Evolutionary conservation across 2,329 filamentous ascomycete species (phyloP).

Genomic region (Aspergillus udagawae): DNA sequence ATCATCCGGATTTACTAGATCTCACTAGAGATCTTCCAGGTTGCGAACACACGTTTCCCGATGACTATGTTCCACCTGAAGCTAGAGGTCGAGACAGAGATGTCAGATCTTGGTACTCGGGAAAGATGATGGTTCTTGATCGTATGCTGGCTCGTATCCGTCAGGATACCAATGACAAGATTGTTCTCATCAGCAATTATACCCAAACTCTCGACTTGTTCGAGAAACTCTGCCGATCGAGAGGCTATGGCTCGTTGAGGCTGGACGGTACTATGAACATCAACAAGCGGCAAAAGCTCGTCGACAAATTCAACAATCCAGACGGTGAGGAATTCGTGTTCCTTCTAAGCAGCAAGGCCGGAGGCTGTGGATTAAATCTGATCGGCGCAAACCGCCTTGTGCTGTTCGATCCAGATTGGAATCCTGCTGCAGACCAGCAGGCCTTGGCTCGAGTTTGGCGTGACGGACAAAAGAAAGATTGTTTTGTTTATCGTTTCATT

Average conservation of each 20-base stretch:
- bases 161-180: constrained; percentile 97
- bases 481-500: constrained; percentile 99
- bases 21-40: constrained; percentile 80
- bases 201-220: constrained; percentile 95
- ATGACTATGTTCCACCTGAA: constrained; percentile 86
- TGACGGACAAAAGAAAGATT: constrained; percentile 98
- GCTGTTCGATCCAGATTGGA: constrained; percentile 97
- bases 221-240: constrained; percentile 79
- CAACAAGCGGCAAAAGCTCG: constrained; percentile 92
- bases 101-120: constrained; percentile 91
- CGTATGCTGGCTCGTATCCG: constrained; percentile 95
- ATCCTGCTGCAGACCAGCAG: constrained; percentile 95
- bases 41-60: constrained; percentile 74
- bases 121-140: constrained; percentile 98
- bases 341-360: constrained; percentile 92
- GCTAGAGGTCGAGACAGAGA: constrained; percentile 84
- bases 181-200: constrained; percentile 98
- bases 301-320: constrained; percentile 96
- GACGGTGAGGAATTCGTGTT: constrained; percentile 89
- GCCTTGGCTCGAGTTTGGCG: constrained; percentile 96
- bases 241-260: constrained; percentile 78
- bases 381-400: constrained; percentile 93
- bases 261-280: constrained; percentile 98
- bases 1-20: constrained; percentile 90
- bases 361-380: constrained; percentile 92